Conservation (phyloP, 2,329 filamentous ascomycete genomes). For the Neospermospora avenae region DNA sequence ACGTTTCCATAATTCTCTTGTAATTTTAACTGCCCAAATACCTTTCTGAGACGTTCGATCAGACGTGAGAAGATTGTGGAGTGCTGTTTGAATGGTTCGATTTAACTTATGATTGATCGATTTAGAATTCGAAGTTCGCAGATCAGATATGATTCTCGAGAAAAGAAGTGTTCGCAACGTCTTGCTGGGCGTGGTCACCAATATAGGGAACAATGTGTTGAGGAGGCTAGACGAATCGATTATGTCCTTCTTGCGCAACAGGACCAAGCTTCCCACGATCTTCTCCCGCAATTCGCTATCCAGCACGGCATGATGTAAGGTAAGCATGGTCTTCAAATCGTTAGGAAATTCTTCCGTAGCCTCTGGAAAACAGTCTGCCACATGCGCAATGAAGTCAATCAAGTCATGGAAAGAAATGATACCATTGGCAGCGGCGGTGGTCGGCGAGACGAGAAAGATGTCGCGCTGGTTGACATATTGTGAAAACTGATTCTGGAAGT, state of each 20-base stretch:
- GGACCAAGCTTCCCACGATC: constrained; percentile 83
- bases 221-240: constrained; percentile 81
- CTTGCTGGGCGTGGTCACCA: constrained; percentile 90
- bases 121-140: constrained; percentile 84
- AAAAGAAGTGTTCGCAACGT: constrained; percentile 79
- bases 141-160: constrained; percentile 86
- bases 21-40: constrained; percentile 94
- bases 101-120: constrained; percentile 90
- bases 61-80: constrained; percentile 86
- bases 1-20: constrained; percentile 91
- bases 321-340: constrained; percentile 77
- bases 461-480: constrained; percentile 91
- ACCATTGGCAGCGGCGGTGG: constrained; percentile 72
- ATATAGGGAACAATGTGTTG: constrained; percentile 89
- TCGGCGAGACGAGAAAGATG: constrained; percentile 83
- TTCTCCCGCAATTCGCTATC: constrained; percentile 88
- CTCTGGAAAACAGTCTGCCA: constrained; percentile 87
- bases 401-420: constrained; percentile 84
- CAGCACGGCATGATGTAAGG: constrained; percentile 76
- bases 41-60: constrained; percentile 83
- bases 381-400: constrained; percentile 90
- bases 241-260: constrained; percentile 87
- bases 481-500: constrained; percentile 82
- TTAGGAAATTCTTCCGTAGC: constrained; percentile 74
- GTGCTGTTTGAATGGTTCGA: constrained; percentile 84